phyloP scores from a whole-genome alignment of 192 early-diverging fungal species.

The Linderina pennispora region DNA sequence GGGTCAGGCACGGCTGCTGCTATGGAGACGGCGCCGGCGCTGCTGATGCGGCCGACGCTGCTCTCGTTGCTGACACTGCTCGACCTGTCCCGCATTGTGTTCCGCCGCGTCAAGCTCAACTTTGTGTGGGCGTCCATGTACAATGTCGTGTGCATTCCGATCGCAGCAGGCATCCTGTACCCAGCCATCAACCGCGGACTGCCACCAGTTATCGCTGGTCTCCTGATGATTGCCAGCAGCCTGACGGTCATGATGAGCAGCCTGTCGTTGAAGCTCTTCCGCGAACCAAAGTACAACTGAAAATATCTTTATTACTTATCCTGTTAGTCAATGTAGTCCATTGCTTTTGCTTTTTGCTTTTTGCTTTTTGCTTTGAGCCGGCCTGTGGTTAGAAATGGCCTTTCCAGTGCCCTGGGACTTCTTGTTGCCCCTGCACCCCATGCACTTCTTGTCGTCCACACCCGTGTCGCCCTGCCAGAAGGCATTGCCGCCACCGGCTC shows the following conservation, averaged over 20 bases:
- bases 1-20: slow-evolving; percentile 87
- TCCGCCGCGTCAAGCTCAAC: slow-evolving; percentile 77
- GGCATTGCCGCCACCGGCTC: slow-evolving; percentile 46
- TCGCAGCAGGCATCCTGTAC: slow-evolving; percentile 82
- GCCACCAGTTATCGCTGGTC: slow-evolving; percentile 75
- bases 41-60: slow-evolving; percentile 75
- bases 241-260: slow-evolving; percentile 81
- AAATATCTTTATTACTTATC: background rate
- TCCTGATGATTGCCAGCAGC: slow-evolving; percentile 85
- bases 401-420: slow-evolving; percentile 63
- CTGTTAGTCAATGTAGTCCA: background rate
- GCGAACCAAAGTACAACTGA: slow-evolving; percentile 27
- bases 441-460: slow-evolving; percentile 58
- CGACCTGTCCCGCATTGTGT: slow-evolving; percentile 66
- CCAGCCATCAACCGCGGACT: slow-evolving; percentile 53
- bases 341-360: background rate
- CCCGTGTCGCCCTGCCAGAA: slow-evolving; percentile 95
- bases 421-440: slow-evolving; percentile 68
- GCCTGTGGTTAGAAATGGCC: slow-evolving; percentile 43
- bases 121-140: slow-evolving; percentile 88
- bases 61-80: slow-evolving; percentile 73
- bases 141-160: slow-evolving; percentile 80
- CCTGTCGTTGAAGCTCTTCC: slow-evolving; percentile 59
- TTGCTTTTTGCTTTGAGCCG: slow-evolving; percentile 24
- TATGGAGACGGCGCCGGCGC: slow-evolving; percentile 80